These are phyloP conservation scores for Candida chauliodis DNA, from an alignment of 805 yeast species.

Conservation along the genomic window DNA sequence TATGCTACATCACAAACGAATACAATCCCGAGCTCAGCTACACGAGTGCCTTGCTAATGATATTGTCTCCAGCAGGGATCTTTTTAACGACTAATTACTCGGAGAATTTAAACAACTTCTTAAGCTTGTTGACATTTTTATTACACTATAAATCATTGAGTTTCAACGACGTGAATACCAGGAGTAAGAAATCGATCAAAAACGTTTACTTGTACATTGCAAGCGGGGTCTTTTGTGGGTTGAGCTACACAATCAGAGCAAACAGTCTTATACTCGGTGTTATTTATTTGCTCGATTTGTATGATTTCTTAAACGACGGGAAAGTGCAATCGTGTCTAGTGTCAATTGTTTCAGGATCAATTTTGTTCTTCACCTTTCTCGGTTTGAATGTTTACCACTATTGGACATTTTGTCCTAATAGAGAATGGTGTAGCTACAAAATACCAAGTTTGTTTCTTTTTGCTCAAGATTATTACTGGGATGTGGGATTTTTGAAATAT, in stretches of 20 bases:
- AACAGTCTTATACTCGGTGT: slow-evolving; percentile 75
- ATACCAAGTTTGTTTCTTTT: slow-evolving; percentile 63
- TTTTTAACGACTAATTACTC: slow-evolving; percentile 73
- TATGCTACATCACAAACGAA: slow-evolving; percentile 46
- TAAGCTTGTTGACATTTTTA: slow-evolving; percentile 55
- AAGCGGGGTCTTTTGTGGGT: slow-evolving; percentile 53
- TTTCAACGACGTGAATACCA: slow-evolving; percentile 15
- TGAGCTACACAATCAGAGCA: slow-evolving; percentile 65
- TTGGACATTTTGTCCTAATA: slow-evolving; percentile 57
- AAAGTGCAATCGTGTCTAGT: slow-evolving; percentile 16
- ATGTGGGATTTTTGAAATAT: slow-evolving; percentile 72
- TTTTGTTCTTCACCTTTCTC: slow-evolving; percentile 46
- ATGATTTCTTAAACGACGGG: slow-evolving; percentile 16
- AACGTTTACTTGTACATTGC: slow-evolving; percentile 29
- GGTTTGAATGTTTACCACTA: slow-evolving; percentile 54
- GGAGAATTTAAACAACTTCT: slow-evolving; percentile 65
- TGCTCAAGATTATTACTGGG: slow-evolving; percentile 84
- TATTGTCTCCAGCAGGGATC: slow-evolving; percentile 76
- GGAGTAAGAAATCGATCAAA: slow-evolving; percentile 18
- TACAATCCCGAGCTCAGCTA: slow-evolving; percentile 23
- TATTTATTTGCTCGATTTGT: slow-evolving; percentile 57
- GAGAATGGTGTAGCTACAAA: slow-evolving; percentile 69
- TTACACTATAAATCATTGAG: slow-evolving; percentile 40
- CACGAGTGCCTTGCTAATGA: slow-evolving; percentile 42
- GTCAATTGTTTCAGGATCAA: slow-evolving; percentile 53